These are phyloP conservation scores for Lignosus rhinocerotis DNA, from an alignment of 1,284 basidiomycete species.

Conservation along the genomic window DNA sequence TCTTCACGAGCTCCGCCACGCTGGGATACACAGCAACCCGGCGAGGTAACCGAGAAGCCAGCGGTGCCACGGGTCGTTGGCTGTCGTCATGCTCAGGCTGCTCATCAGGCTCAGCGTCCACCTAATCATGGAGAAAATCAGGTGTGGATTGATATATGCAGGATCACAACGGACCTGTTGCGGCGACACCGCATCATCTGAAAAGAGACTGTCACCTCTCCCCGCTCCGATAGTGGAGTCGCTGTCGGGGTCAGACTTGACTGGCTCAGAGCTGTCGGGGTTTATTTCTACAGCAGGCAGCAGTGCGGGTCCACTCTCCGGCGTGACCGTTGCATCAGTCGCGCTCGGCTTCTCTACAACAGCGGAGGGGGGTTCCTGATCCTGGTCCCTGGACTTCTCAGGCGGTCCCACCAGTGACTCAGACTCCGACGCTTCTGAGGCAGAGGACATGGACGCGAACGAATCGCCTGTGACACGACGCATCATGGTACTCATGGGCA, in stretches of 20 bases:
- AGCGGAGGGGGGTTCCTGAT: constrained; percentile 1
- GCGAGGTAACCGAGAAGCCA: constrained; percentile 71
- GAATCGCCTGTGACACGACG: constrained; percentile 55
- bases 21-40: constrained; percentile 57
- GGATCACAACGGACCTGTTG: constrained; percentile 28
- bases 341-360: constrained; percentile 3
- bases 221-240: constrained; percentile 89
- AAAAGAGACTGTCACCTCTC: constrained; percentile 39
- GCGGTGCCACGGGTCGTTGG: constrained; percentile 13
- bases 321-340: constrained; percentile 1
- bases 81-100: constrained; percentile 1
- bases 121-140: background rate
- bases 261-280: background rate
- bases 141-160: background rate
- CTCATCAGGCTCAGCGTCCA: background rate
- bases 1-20: constrained; percentile 84
- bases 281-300: constrained; percentile 14
- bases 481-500: constrained; percentile 35
- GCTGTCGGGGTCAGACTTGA: constrained; percentile 65
- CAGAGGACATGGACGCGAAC: constrained; percentile 50
- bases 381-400: constrained; percentile 11
- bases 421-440: constrained; percentile 54
- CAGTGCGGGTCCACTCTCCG: constrained; percentile 1
- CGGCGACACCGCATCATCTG: constrained; percentile 27
- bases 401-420: constrained; percentile 36